phyloP scores from a whole-genome alignment of 2,329 filamentous ascomycete species.

The Ophiocordyceps camponoti-rufipedis region DNA sequence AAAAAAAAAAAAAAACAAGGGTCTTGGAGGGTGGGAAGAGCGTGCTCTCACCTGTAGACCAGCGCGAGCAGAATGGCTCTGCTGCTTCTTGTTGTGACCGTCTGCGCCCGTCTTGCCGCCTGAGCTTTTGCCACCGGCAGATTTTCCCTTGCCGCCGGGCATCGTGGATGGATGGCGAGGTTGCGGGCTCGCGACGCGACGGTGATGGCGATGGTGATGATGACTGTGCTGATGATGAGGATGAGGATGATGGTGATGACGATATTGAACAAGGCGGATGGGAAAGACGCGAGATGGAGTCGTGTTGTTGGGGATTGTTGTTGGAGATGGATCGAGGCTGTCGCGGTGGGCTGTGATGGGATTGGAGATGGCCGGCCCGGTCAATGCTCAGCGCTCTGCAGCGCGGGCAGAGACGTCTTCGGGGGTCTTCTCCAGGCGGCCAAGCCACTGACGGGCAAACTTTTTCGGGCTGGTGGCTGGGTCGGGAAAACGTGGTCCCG shows the following conservation, averaged over 20 bases:
- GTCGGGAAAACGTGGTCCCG: neutral
- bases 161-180: constrained; percentile 14
- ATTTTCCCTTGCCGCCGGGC: constrained; percentile 89
- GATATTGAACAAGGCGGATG: neutral
- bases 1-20: neutral
- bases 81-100: constrained; percentile 66
- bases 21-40: neutral
- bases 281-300: neutral
- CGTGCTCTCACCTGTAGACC: constrained; percentile 62
- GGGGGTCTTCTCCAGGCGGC: too few relatives aligned
- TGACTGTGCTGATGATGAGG: too few relatives aligned
- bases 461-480: neutral
- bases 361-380: too few relatives aligned
- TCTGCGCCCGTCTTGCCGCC: constrained; percentile 56
- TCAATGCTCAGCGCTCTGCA: neutral
- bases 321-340: neutral
- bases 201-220: constrained; percentile 1
- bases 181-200: neutral
- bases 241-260: too few relatives aligned
- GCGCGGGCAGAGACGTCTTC: neutral
- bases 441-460: neutral
- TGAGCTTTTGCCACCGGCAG: constrained; percentile 70
- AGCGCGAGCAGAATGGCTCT: constrained; percentile 90
- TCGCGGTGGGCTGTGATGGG: neutral
- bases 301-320: neutral